A percentile compares a stretch with the other conserved stretches of the same genome.
Conservation (phyloP, 2,329 filamentous ascomycete species). For the Penicillium expansum region DNA sequence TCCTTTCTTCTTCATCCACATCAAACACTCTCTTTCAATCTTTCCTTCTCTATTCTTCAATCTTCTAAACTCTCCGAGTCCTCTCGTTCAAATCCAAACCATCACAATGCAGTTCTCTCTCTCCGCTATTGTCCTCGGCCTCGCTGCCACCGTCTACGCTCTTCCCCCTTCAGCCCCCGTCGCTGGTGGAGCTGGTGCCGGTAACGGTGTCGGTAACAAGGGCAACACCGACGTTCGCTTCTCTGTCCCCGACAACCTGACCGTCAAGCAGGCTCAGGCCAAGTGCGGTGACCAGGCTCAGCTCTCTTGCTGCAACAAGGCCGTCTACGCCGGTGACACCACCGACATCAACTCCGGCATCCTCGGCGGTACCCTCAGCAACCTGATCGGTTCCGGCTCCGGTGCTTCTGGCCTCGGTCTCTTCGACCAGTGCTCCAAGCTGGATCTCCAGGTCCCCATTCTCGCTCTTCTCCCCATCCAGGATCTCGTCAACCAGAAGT, state of each 20-base stretch:
- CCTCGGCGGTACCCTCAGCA: conserved; percentile 34
- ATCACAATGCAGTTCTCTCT: conserved; percentile 41
- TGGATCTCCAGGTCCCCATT: conserved; percentile 30
- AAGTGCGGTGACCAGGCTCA: conserved; percentile 41
- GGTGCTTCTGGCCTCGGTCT: conserved; percentile 37
- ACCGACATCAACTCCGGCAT: conserved; percentile 33
- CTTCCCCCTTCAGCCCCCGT: conserved; percentile 24
- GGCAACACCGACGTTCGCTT: conserved; percentile 36
- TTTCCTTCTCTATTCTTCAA: conserved; percentile 21
- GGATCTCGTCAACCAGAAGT: conserved; percentile 39
- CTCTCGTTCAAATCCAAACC: conserved; percentile 32
- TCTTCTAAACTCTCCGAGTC: conserved; percentile 15
- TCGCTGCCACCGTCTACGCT: conserved; percentile 35
- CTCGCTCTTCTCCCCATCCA: conserved; percentile 28
- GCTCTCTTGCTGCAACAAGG: conserved; percentile 43
- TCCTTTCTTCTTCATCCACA: conserved; percentile 29
- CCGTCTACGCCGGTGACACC: conserved; percentile 36
- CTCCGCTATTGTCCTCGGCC: conserved; percentile 33
- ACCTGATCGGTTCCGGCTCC: conserved; percentile 36
- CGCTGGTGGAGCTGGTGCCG: conserved; percentile 22
- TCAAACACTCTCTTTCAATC: conserved; percentile 31
- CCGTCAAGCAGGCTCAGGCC: conserved; percentile 39
- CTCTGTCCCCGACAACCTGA: conserved; percentile 33
- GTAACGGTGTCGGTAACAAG: conserved; percentile 31
- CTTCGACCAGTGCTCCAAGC: conserved; percentile 45